Evolutionary conservation across 2,329 filamentous ascomycete genomes (phyloP), one percentile per base, ranked within the genome.

Genomic region (Cordyceps pruinosa): DNA sequence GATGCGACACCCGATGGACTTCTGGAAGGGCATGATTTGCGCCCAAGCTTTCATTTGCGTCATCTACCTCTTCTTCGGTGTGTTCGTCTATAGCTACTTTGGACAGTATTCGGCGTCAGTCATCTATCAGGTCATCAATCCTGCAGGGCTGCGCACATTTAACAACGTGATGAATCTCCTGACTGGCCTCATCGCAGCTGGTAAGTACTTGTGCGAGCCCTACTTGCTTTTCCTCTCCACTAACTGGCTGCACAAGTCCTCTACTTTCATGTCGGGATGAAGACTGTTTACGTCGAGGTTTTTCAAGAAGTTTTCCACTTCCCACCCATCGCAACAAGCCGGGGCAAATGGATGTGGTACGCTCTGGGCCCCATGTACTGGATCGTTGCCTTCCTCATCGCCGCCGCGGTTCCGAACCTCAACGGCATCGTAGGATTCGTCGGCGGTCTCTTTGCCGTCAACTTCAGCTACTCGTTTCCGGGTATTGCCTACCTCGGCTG

Each of bases 381-480:
- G 81, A 66, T 65, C 13, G 51, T 81, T 5, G 82, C 81, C 2
- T 84, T 83, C 61, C 63, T 81, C 21, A 65, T 85, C 47, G 77
- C 74, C 2, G 76, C 77, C 5, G 75, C 77, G 0, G 75, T 85
- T 13, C 81, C 81, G 30, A 73, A 81, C 58, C 73, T 81, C 56
- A 71, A 70, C 12, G 72, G 72, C 55, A 67, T 80, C 48, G 70
- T 72, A n/a, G 72, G 72, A 5, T 68, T 84, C 23, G 74, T 83
- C 17, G 77, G 75, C 5, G 79, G 80, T 6, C 64, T 81, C 1
- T 80, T 77, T 63, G 79, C 81, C 56, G 64, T 84, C 52, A 77
- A 80, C 61, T 84, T 84, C 67, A 80, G 76, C 7, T 85, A 84
- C 68, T 81, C 79, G 4, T 78, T 83, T 62, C 80, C 81, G 1